These are phyloP conservation scores for Wickerhamiella musiphila DNA, from an alignment of 805 yeast species.

Conservation along the genomic window DNA sequence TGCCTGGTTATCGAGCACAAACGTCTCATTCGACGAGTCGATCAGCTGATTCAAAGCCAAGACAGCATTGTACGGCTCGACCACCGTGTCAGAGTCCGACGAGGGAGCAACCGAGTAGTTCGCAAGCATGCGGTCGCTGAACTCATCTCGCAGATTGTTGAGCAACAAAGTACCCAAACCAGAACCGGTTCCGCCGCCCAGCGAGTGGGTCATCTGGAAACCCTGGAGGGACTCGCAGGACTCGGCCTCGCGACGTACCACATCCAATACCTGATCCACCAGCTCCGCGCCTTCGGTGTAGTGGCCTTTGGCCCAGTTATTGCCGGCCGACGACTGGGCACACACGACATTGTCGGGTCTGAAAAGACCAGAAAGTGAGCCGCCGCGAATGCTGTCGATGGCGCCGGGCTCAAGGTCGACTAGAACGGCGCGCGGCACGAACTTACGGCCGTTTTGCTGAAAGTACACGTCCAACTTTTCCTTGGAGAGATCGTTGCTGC, in stretches of 20 bases:
- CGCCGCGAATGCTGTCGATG: conserved; percentile 65
- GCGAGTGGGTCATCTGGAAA: conserved; percentile 72
- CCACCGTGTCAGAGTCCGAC: conserved; percentile 80
- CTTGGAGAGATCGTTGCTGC: conserved; percentile 16
- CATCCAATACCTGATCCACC: conserved; percentile 77
- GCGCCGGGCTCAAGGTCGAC: conserved; percentile 93
- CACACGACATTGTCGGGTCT: conserved; percentile 84
- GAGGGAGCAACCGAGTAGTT: conserved; percentile 88
- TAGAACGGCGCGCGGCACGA: conserved; percentile 83
- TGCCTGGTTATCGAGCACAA: conserved; percentile 91
- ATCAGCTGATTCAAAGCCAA: conserved; percentile 81
- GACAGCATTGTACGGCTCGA: conserved; percentile 89
- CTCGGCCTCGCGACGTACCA: conserved; percentile 85
- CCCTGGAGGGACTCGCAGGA: conserved; percentile 87
- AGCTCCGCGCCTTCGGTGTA: conserved; percentile 94
- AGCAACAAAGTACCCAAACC: conserved; percentile 88
- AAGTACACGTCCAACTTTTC: conserved; percentile 65
- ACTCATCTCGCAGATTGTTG: conserved; percentile 77
- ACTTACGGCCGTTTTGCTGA: conserved; percentile 74
- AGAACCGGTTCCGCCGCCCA: conserved; percentile 91
- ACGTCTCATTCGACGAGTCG: conserved; percentile 81
- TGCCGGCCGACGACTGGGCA: conserved; percentile 88
- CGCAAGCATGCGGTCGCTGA: conserved; percentile 91
- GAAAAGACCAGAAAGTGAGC: conserved; percentile 68
- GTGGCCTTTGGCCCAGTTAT: conserved; percentile 95